These are phyloP conservation scores for Jasminum sambac DNA, from an alignment of 257 asterid genomes.

Conservation along the genomic window DNA sequence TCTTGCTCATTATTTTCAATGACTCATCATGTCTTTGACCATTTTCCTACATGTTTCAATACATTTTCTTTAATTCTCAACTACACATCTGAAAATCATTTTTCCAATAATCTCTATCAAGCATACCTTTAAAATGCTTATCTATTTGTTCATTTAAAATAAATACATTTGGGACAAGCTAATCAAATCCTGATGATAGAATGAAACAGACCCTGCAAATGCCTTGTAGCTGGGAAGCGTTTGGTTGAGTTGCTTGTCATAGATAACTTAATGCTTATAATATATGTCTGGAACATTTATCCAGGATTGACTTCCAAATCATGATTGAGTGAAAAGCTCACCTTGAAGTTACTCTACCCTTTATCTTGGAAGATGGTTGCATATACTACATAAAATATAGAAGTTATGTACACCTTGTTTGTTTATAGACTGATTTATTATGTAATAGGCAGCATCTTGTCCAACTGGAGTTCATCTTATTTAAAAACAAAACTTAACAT, in stretches of 20 bases:
- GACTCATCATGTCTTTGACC: too few relatives aligned
- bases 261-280: background rate
- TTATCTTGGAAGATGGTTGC: conserved; percentile 2
- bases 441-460: background rate
- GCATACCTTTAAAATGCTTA: background rate
- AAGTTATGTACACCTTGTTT: conserved; percentile 1
- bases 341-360: background rate
- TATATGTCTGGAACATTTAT: background rate
- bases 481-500: background rate
- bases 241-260: background rate
- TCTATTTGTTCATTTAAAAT: background rate
- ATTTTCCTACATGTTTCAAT: too few relatives aligned
- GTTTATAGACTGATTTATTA: background rate
- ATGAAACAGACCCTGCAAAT: background rate
- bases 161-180: background rate
- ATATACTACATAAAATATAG: conserved; percentile 7
- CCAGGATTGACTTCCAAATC: background rate
- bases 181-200: background rate
- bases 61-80: too few relatives aligned
- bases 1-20: too few relatives aligned
- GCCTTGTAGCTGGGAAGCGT: background rate
- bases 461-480: background rate
- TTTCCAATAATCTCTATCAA: too few relatives aligned
- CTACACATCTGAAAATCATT: too few relatives aligned
- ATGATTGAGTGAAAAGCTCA: background rate